Percentiles rank a stretch among this genome's conserved stretches.
phyloP scores from a whole-genome alignment of 345 rosid species.

The Brassica napus region Da-Ae NC_063446.1:73872501-73873000 shows the following conservation, averaged over 20 bases:
- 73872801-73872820: constrained; percentile 1
- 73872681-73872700: background rate
- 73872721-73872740: constrained; percentile 38
- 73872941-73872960: too few relatives aligned
- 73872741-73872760: constrained; percentile 81
- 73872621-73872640: constrained; percentile 90
- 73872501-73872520: constrained; percentile 46
- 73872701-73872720: background rate
- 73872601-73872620: constrained; percentile 93
- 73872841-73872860: background rate
- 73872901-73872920: background rate
- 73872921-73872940: background rate
- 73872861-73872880: background rate
- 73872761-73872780: constrained; percentile 65
- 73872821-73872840: background rate
- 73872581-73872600: constrained; percentile 83
- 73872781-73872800: background rate
- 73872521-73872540: background rate
- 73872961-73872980: background rate
- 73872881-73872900: background rate
- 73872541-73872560: background rate
- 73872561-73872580: constrained; percentile 53
- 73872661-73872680: constrained; percentile 45
- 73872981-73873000: background rate
- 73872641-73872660: constrained; percentile 87